Evolutionary conservation across 2,329 filamentous ascomycete species (phyloP).

Genomic region (Stemphylium lycopersici): DNA sequence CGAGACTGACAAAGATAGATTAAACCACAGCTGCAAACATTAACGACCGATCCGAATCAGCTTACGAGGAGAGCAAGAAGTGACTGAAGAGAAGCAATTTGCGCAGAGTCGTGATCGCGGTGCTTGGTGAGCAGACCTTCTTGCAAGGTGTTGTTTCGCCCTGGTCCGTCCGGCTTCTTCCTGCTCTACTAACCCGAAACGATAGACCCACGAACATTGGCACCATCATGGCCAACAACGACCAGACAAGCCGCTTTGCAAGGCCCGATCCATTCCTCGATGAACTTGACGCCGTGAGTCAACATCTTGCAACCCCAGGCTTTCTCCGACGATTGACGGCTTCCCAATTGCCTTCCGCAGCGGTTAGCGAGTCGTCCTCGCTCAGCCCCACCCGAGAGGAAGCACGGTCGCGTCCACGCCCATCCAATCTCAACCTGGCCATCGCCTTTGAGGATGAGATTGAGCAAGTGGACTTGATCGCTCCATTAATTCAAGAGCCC

Average conservation of each 20-base stretch:
- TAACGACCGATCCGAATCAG: slow-evolving; percentile 13
- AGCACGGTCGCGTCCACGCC: slow-evolving; percentile 39
- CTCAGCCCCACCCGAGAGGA: slow-evolving; percentile 42
- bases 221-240: slow-evolving; percentile 35
- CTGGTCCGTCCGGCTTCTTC: slow-evolving; percentile 20
- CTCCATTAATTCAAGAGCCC: slow-evolving; percentile 44
- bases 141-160: slow-evolving; percentile 38
- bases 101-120: slow-evolving; percentile 17
- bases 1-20: slow-evolving; percentile 4
- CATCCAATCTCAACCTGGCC: slow-evolving; percentile 43
- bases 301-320: slow-evolving; percentile 38
- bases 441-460: slow-evolving; percentile 38
- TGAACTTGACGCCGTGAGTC: slow-evolving; percentile 42
- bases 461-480: slow-evolving; percentile 41
- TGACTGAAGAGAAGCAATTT: slow-evolving; percentile 21
- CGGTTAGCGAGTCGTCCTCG: slow-evolving; percentile 47
- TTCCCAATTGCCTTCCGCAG: slow-evolving; percentile 46
- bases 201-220: slow-evolving; percentile 35
- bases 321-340: slow-evolving; percentile 47
- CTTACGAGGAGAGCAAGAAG: slow-evolving; percentile 14
- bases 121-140: slow-evolving; percentile 23
- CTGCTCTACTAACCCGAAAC: slow-evolving; percentile 39
- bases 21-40: slow-evolving; percentile 7
- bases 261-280: slow-evolving; percentile 41
- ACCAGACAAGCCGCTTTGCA: slow-evolving; percentile 27